These are phyloP conservation scores for Candolleomyces eurysporus DNA, from an alignment of 768 basidiomycete genomes.

Conservation along the genomic window DNA sequence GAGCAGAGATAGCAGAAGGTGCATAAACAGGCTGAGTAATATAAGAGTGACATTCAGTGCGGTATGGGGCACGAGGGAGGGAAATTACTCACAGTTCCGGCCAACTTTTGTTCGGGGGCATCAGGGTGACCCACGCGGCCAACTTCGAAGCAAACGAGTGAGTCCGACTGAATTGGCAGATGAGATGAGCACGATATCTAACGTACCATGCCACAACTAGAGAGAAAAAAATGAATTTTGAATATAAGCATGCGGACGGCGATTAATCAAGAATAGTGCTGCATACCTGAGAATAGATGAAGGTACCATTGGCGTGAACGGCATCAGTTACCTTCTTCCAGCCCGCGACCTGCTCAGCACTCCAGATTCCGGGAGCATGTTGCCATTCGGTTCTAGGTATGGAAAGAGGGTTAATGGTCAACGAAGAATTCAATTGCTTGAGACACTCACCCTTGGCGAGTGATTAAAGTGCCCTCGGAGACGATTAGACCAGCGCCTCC, in stretches of 20 bases:
- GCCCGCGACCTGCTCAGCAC: conserved; percentile 36
- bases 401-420: not conserved
- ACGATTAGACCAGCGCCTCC: conserved; percentile 38
- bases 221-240: not conserved
- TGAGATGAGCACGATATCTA: not conserved
- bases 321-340: conserved; percentile 48
- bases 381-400: conserved; percentile 39
- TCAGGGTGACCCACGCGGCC: conserved; percentile 37
- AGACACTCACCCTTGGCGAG: conserved; percentile 37
- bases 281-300: conserved; percentile 43
- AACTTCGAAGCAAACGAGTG: conserved; percentile 17
- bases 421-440: not conserved
- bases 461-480: conserved; percentile 38
- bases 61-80: too few relatives aligned
- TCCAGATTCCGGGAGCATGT: conserved; percentile 48
- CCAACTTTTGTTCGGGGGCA: conserved; percentile 34
- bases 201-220: conserved; percentile 36
- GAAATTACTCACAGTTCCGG: conserved; percentile 18
- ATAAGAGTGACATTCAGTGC: too few relatives aligned
- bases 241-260: not conserved
- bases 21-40: conserved; percentile 35
- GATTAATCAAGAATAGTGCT: conserved; percentile 1
- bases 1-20: conserved; percentile 42
- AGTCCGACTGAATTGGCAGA: not conserved
- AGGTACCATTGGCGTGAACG: conserved; percentile 43